These are phyloP conservation scores for Wickerhamiella shivajii DNA, from an alignment of 805 yeast species.

Conservation along the genomic window DNA sequence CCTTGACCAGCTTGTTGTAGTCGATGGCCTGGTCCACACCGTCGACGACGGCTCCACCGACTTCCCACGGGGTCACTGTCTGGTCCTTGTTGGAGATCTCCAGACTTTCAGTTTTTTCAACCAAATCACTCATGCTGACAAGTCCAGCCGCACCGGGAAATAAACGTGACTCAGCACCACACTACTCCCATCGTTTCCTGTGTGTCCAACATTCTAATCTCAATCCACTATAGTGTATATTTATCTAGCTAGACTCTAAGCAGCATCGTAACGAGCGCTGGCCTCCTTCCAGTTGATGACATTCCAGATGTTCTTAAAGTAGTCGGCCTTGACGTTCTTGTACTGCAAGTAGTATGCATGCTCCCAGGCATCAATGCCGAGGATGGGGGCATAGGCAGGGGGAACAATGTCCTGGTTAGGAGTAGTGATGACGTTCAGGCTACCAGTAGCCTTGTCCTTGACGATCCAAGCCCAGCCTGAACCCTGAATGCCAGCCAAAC, in stretches of 20 bases:
- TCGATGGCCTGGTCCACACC: conserved; percentile 86
- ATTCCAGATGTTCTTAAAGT: conserved; percentile 89
- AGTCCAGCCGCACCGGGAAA: background rate
- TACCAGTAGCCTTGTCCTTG: conserved; percentile 55
- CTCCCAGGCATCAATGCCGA: conserved; percentile 94
- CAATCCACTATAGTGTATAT: too few relatives aligned
- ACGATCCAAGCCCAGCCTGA: conserved; percentile 93
- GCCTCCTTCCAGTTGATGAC: conserved; percentile 92
- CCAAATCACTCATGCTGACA: conserved; percentile 13
- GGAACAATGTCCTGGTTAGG: conserved; percentile 78
- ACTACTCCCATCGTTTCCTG: too few relatives aligned
- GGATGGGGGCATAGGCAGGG: conserved; percentile 53
- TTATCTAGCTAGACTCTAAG: conserved; percentile 1
- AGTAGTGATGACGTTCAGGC: conserved; percentile 66
- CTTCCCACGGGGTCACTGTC: conserved; percentile 93
- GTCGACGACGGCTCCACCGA: conserved; percentile 93
- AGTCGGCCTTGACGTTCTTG: conserved; percentile 80
- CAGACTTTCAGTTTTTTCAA: conserved; percentile 13
- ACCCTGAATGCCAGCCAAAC: conserved; percentile 81
- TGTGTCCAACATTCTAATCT: too few relatives aligned
- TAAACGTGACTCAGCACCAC: background rate
- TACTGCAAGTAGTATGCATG: conserved; percentile 92
- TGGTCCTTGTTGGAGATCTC: conserved; percentile 25
- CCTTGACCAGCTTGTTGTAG: conserved; percentile 71
- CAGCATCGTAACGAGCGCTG: conserved; percentile 36